Conservation (phyloP, 2,329 filamentous ascomycete species). For the Paradendryphiella salina region DNA sequence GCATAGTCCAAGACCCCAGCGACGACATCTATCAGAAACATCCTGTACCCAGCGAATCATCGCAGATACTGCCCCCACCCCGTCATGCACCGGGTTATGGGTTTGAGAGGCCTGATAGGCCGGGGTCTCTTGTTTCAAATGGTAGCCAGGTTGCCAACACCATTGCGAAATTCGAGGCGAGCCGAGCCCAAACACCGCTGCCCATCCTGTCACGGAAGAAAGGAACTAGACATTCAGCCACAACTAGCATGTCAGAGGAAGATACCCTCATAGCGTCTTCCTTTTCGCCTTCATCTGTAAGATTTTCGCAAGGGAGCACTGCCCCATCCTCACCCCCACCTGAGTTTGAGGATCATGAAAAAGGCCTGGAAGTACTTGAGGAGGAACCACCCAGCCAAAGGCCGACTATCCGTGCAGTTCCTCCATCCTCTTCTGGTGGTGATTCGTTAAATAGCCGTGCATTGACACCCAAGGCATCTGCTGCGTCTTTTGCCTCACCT, state of each 20-base stretch:
- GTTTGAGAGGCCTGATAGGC: conserved; percentile 46
- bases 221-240: conserved; percentile 43
- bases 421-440: conserved; percentile 43
- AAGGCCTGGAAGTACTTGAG: conserved; percentile 41
- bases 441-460: conserved; percentile 37
- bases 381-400: conserved; percentile 34
- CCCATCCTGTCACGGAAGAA: conserved; percentile 41
- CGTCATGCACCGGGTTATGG: conserved; percentile 44
- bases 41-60: conserved; percentile 46
- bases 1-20: conserved; percentile 46
- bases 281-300: conserved; percentile 43
- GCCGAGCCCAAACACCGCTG: conserved; percentile 40
- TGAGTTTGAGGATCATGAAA: conserved; percentile 35
- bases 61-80: conserved; percentile 47
- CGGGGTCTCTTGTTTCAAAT: conserved; percentile 48
- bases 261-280: conserved; percentile 45
- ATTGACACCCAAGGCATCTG: conserved; percentile 44
- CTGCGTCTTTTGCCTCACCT: conserved; percentile 43
- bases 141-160: conserved; percentile 43
- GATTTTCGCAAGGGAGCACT: conserved; percentile 47
- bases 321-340: conserved; percentile 44
- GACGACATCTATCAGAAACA: conserved; percentile 46
- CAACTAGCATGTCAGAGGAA: conserved; percentile 46
- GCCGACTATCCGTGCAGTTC: conserved; percentile 46
- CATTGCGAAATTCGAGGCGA: conserved; percentile 45